Evolutionary conservation across 148 eudicot species (phyloP).

Genomic region (Rhododendron griersonianum): DNA sequence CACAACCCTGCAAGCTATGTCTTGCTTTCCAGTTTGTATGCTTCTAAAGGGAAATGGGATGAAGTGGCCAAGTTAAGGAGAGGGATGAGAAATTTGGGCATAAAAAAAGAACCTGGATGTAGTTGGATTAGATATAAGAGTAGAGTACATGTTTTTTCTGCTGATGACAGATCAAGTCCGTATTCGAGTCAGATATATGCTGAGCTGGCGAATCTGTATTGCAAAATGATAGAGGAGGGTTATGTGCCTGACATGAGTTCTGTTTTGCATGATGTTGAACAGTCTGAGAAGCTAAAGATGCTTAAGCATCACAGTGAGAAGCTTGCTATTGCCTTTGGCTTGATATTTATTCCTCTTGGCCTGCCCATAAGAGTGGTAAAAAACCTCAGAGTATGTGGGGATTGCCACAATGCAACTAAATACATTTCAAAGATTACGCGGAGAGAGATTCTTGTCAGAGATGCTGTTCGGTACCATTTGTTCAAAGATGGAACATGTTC

Average conservation of each 20-base stretch:
- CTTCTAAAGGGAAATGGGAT: conserved; percentile 73
- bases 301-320: conserved; percentile 86
- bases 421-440: conserved; percentile 73
- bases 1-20: conserved; percentile 80
- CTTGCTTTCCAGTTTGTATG: conserved; percentile 75
- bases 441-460: conserved; percentile 96
- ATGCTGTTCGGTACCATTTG: conserved; percentile 86
- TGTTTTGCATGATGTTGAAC: conserved; percentile 75
- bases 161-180: conserved; percentile 79
- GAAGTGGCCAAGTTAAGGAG: conserved; percentile 71
- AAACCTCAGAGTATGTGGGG: conserved; percentile 91
- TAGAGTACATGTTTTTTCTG: conserved; percentile 74
- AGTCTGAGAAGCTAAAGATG: conserved; percentile 68
- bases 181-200: conserved; percentile 58
- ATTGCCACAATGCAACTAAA: conserved; percentile 88
- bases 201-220: conserved; percentile 51
- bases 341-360: conserved; percentile 65
- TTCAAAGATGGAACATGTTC: conserved; percentile 92
- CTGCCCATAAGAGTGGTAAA: conserved; percentile 75
- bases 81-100: conserved; percentile 69
- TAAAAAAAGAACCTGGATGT: conserved; percentile 79
- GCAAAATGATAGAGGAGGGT: conserved; percentile 68
- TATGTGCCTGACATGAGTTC: conserved; percentile 68
- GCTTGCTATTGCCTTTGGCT: conserved; percentile 91
- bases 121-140: conserved; percentile 91